Conservation (phyloP, 1,284 basidiomycete genomes). For the Ceratobasidium sp. region DNA sequence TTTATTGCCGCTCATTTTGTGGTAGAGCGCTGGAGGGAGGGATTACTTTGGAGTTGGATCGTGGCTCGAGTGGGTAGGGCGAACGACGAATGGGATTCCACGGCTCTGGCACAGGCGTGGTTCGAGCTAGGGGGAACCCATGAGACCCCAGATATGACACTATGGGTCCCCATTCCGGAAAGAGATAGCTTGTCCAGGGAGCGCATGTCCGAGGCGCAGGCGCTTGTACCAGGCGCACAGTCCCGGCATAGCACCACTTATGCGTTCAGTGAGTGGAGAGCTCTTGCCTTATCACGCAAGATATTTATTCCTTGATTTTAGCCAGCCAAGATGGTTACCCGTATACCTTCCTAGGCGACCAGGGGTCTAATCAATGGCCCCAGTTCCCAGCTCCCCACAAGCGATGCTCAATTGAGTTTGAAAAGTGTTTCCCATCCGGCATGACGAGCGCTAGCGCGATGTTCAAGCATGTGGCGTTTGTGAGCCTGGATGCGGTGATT, state of each 20-base stretch:
- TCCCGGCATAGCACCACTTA: constrained; percentile 6
- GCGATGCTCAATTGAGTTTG: constrained; percentile 47
- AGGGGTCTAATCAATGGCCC: constrained; percentile 41
- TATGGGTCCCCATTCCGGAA: not conserved
- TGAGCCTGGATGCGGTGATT: constrained; percentile 58
- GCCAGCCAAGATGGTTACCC: constrained; percentile 48
- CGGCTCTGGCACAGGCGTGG: constrained; percentile 7
- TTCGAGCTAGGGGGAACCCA: constrained; percentile 1
- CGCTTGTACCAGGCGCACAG: not conserved
- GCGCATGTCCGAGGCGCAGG: not conserved
- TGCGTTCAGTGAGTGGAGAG: constrained; percentile 11
- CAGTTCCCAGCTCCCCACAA: constrained; percentile 1
- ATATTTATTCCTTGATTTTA: constrained; percentile 25
- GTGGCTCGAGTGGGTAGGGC: constrained; percentile 50
- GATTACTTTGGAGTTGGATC: constrained; percentile 53
- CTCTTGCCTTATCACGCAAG: not conserved
- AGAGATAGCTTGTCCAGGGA: constrained; percentile 13
- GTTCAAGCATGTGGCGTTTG: constrained; percentile 58
- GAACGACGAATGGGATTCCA: constrained; percentile 46
- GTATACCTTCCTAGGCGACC: constrained; percentile 43
- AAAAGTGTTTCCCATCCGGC: constrained; percentile 47
- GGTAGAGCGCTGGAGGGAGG: constrained; percentile 48
- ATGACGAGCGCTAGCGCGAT: constrained; percentile 48
- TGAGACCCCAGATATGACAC: not conserved
- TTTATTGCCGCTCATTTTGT: constrained; percentile 33